Evolutionary conservation across 1,284 basidiomycete species (phyloP).

Genomic region (Ganoderma sinense): DNA sequence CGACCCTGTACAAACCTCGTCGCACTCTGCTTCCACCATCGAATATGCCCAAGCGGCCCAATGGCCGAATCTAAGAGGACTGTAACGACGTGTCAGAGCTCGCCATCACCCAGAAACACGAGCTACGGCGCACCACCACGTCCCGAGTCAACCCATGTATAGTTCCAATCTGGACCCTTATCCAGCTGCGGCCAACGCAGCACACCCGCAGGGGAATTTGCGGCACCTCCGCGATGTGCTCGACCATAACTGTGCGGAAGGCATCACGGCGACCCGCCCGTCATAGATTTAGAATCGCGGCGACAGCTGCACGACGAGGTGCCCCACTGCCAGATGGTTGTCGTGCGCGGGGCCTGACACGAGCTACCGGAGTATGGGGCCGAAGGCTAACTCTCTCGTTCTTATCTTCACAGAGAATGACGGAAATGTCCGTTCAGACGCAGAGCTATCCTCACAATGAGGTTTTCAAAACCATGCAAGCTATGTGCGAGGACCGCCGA

Average conservation of each 20-base stretch:
- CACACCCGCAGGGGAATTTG: not conserved
- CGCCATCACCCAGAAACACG: not conserved
- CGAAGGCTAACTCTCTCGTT: not conserved
- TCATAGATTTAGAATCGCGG: not conserved
- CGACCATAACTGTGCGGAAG: not conserved
- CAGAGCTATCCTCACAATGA: too few relatives aligned
- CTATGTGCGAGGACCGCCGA: too few relatives aligned
- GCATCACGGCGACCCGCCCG: not conserved
- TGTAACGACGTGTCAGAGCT: not conserved
- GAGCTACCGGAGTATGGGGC: slow-evolving; percentile 3
- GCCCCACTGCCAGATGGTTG: too few relatives aligned
- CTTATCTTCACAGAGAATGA: not conserved
- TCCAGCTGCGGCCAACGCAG: not conserved
- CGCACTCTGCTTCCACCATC: not conserved
- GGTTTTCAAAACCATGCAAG: too few relatives aligned
- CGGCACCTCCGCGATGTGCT: not conserved
- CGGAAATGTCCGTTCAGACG: too few relatives aligned
- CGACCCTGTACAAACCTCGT: not conserved
- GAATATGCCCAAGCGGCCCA: not conserved
- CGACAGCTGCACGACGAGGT: slow-evolving; percentile 5
- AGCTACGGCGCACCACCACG: not conserved
- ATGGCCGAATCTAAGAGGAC: not conserved
- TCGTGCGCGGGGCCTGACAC: too few relatives aligned
- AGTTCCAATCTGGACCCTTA: not conserved
- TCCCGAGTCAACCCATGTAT: not conserved